Evolutionary conservation across 345 rosid species (phyloP).

Genomic region (Rhodamnia rubescens): DNA sequence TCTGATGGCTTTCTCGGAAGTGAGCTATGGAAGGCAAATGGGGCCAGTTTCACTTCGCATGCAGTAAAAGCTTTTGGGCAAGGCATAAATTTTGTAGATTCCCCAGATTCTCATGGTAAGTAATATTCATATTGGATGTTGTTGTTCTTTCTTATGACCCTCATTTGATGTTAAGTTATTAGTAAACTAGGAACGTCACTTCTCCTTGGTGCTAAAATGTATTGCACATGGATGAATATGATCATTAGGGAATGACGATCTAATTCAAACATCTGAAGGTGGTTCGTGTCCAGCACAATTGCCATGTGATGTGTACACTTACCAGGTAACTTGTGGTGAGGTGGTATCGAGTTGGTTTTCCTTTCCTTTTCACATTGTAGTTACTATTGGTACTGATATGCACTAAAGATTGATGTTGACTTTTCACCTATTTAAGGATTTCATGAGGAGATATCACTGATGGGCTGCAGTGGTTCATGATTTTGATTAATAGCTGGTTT

Average conservation of each 20-base stretch:
- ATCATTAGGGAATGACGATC: slow-evolving; percentile 22
- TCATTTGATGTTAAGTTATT: background rate
- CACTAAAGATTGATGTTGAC: background rate
- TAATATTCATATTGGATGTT: background rate
- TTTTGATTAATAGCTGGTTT: background rate
- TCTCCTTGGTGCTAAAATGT: background rate
- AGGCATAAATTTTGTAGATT: slow-evolving; percentile 5
- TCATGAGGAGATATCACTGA: background rate
- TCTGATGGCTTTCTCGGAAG: slow-evolving; percentile 18
- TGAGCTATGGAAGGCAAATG: slow-evolving; percentile 20
- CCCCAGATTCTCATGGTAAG: slow-evolving; percentile 19
- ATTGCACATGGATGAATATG: slow-evolving; percentile 2
- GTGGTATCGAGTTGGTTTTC: background rate
- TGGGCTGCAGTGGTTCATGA: background rate
- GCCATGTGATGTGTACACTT: background rate
- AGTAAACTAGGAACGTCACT: background rate
- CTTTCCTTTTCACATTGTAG: background rate
- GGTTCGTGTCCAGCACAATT: background rate
- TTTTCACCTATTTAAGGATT: background rate
- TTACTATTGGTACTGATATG: background rate
- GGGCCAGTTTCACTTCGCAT: slow-evolving; percentile 7
- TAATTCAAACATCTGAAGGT: slow-evolving; percentile 3
- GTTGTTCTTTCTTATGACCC: slow-evolving; percentile 1
- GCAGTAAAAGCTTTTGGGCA: slow-evolving; percentile 14
- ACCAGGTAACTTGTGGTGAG: slow-evolving; percentile 20